A percentile compares a stretch with the other conserved stretches of the same genome.
Conservation (phyloP, 805 yeast species). For the Pichia cabralensis region DNA sequence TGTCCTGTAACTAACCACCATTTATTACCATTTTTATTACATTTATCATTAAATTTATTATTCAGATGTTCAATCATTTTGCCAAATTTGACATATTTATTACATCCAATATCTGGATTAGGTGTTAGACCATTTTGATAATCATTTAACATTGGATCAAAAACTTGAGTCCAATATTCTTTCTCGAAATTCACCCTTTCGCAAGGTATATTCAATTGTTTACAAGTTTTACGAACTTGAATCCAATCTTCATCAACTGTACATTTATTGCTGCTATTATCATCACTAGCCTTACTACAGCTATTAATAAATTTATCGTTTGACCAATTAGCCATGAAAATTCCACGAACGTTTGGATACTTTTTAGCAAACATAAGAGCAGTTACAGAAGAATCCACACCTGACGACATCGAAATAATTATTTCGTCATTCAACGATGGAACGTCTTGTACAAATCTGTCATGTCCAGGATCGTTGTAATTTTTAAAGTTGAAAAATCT, state of each 20-base stretch:
- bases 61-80: constrained; percentile 46
- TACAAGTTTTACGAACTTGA: constrained; percentile 61
- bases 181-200: constrained; percentile 75
- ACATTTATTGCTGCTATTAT: constrained; percentile 34
- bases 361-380: constrained; percentile 48
- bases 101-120: constrained; percentile 90
- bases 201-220: constrained; percentile 53
- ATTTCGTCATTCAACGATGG: constrained; percentile 52
- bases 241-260: constrained; percentile 77
- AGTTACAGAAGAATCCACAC: constrained; percentile 89
- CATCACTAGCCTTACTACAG: too few relatives aligned
- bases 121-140: constrained; percentile 77
- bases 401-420: constrained; percentile 89
- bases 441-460: constrained; percentile 26
- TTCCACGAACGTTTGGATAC: constrained; percentile 58
- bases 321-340: constrained; percentile 93
- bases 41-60: neutral
- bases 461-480: too few relatives aligned
- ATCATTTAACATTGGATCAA: constrained; percentile 77
- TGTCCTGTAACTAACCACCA: constrained; percentile 95
- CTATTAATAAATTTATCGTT: constrained; percentile 16
- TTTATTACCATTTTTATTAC: constrained; percentile 13
- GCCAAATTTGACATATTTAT: constrained; percentile 81
- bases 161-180: constrained; percentile 90
- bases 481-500: constrained; percentile 6